These are phyloP conservation scores for Heliosperma pusillum DNA, from an alignment of 148 eudicot genomes.

Conservation along the genomic window DNA sequence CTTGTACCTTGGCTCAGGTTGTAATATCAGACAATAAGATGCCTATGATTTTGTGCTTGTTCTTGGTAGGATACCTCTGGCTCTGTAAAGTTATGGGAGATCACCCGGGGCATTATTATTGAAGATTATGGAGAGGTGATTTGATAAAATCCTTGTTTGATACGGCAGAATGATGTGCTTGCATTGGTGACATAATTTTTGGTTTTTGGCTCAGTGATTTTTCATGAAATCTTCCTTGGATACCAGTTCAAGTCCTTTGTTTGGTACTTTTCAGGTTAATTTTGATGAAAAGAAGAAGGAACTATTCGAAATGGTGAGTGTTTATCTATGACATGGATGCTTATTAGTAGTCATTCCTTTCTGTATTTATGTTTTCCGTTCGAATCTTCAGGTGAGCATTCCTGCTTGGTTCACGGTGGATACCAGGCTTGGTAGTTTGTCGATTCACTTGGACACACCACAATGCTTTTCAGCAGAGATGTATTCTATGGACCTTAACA, in stretches of 20 bases:
- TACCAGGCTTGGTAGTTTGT: slow-evolving; percentile 92
- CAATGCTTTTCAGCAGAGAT: slow-evolving; percentile 99
- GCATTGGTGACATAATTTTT: neutral
- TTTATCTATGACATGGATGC: slow-evolving; percentile 8
- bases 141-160: neutral
- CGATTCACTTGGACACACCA: slow-evolving; percentile 88
- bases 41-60: slow-evolving; percentile 9
- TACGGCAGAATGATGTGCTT: neutral
- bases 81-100: slow-evolving; percentile 95
- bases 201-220: neutral
- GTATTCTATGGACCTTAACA: slow-evolving; percentile 88
- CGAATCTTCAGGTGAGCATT: slow-evolving; percentile 70
- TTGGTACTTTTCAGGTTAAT: slow-evolving; percentile 50
- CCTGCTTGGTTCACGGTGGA: slow-evolving; percentile 96
- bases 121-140: slow-evolving; percentile 86
- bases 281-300: slow-evolving; percentile 90
- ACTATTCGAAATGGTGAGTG: slow-evolving; percentile 84
- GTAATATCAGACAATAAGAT: neutral
- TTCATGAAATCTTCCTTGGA: slow-evolving; percentile 14
- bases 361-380: slow-evolving; percentile 16
- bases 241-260: neutral
- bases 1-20: neutral
- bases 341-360: slow-evolving; percentile 9
- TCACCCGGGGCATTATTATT: slow-evolving; percentile 70
- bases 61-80: slow-evolving; percentile 76